Base-by-base conservation (phyloP, 2,329 filamentous ascomycete species). In the Scleromitrula shiraiana region DNA sequence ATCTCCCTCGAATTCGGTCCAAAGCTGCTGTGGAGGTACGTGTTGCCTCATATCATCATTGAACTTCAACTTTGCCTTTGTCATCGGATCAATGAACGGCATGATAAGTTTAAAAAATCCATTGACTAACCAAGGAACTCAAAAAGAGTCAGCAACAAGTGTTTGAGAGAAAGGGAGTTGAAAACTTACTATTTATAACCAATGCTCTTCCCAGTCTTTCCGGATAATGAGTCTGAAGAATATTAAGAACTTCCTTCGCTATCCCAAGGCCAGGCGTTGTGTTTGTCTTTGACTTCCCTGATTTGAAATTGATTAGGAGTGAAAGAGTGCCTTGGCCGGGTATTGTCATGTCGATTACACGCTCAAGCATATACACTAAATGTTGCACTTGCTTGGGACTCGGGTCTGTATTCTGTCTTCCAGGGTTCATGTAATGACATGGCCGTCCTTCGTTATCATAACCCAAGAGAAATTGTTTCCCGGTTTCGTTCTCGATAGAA, bases 91-190 rank as follows among this genome's bases (percentile, higher is more conserved):
- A 69, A 98, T 95, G 69, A 98, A 96, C 32, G 91, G 89, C 4
- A 82, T 89, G 68, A 98, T 90, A 60, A 96, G 72, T 69, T 95
- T 96, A 76, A 97, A 95, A 76, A 98, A 98, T 42, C 86, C 86
- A 67, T 80, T 83, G 52, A 97, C 87, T 54, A 95, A 77, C 81
- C 88, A 96, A 0, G 91, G 91, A 41, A 95, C 87, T 91, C 54
- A 41, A 49, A 22, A 23, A 6, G 27, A 41, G 50, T 63, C 45
- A 62, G 52, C 22, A 38, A 7, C 35, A 23, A 41, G 12, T 29
- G 20, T 30, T 30, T n/a, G n/a, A 4, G 30, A 20, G n/a, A 37
- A 12, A 8, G 7, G 15, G 17, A 19, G 23, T 24, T n/a, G n/a
- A n/a, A 35, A 17, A 68, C 79, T 62, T 69, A 91, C 87, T 78